Evolutionary conservation across 2,329 filamentous ascomycete species (phyloP).

Genomic region (Hypomyces perniciosus): DNA sequence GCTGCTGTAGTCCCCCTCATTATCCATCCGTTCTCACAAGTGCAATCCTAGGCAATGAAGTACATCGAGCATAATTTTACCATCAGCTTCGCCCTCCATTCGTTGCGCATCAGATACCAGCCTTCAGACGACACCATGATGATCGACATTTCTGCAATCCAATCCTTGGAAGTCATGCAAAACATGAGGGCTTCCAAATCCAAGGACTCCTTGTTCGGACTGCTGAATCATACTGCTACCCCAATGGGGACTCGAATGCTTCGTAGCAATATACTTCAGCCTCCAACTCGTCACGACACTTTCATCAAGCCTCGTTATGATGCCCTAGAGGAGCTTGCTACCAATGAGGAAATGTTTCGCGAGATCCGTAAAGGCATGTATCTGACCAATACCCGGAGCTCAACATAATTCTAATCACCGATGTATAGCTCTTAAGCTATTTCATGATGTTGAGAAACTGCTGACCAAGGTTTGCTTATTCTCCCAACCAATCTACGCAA

Average conservation of each 20-base stretch:
- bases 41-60: slow-evolving; percentile 59
- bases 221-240: slow-evolving; percentile 79
- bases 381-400: background rate
- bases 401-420: background rate
- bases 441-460: slow-evolving; percentile 73
- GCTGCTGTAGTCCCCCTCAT: slow-evolving; percentile 23
- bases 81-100: slow-evolving; percentile 67
- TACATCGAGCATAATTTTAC: slow-evolving; percentile 68
- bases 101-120: slow-evolving; percentile 79
- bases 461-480: slow-evolving; percentile 59
- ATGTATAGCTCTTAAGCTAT: slow-evolving; percentile 59
- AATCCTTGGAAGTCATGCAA: slow-evolving; percentile 83
- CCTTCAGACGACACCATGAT: slow-evolving; percentile 91
- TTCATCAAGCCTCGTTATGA: slow-evolving; percentile 71
- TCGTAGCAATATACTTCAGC: slow-evolving; percentile 81
- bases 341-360: slow-evolving; percentile 79
- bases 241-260: slow-evolving; percentile 84
- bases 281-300: slow-evolving; percentile 61
- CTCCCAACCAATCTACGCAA: background rate
- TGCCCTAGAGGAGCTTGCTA: slow-evolving; percentile 74
- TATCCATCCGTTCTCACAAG: too few relatives aligned
- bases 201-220: slow-evolving; percentile 73
- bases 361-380: slow-evolving; percentile 60
- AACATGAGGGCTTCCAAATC: slow-evolving; percentile 75
- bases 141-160: slow-evolving; percentile 84